A percentile compares a stretch with the other conserved stretches of the same genome.
Evolutionary conservation across 345 rosid genomes (phyloP).

Genomic region (Heritiera fomes): DNA sequence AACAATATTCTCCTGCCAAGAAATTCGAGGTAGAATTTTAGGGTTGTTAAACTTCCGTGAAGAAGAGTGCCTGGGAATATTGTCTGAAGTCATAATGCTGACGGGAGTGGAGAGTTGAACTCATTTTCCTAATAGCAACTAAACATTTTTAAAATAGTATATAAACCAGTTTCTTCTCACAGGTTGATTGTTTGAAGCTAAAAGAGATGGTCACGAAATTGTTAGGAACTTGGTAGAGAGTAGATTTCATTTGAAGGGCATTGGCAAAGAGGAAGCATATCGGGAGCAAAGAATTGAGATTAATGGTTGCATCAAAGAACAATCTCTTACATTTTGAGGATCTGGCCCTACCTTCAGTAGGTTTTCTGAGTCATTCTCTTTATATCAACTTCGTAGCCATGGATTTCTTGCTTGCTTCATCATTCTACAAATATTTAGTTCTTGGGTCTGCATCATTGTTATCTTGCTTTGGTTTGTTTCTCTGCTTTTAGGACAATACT

Average conservation of each 20-base stretch:
- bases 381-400: too few species aligned
- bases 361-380: neutral
- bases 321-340: conserved; percentile 45
- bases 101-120: conserved; percentile 23
- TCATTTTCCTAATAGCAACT: conserved; percentile 6
- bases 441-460: too few species aligned
- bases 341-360: conserved; percentile 41
- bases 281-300: neutral
- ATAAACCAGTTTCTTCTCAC: neutral
- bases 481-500: neutral
- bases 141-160: neutral
- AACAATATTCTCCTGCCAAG: neutral
- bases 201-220: neutral
- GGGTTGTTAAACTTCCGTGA: conserved; percentile 9
- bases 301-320: conserved; percentile 28
- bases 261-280: neutral
- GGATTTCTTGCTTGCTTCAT: too few species aligned
- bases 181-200: neutral
- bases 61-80: neutral
- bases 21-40: neutral
- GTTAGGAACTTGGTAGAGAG: neutral
- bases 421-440: too few species aligned
- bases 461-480: neutral
- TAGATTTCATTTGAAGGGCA: neutral
- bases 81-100: conserved; percentile 17